Conservation (phyloP, 2,329 filamentous ascomycete genomes). For the Cladosporium sp. region DNA sequence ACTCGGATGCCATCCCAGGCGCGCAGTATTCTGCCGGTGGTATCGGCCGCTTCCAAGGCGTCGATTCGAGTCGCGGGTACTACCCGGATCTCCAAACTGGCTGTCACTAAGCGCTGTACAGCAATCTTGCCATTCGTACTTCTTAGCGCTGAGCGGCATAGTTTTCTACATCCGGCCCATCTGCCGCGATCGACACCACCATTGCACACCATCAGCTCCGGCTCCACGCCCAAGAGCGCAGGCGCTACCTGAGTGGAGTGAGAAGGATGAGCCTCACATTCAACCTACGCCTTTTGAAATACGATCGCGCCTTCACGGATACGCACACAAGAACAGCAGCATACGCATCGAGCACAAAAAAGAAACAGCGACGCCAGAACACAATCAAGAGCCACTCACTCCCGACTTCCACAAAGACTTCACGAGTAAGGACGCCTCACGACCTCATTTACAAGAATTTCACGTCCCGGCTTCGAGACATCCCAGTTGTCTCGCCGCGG, state of each 20-base stretch:
- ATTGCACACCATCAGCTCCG: background rate
- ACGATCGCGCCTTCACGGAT: too few relatives aligned
- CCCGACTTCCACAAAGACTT: too few relatives aligned
- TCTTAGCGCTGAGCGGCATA: background rate
- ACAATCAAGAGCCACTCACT: too few relatives aligned
- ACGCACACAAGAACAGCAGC: too few relatives aligned
- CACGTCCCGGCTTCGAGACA: too few relatives aligned
- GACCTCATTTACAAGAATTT: too few relatives aligned
- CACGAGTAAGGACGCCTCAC: too few relatives aligned
- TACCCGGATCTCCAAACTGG: constrained; percentile 39
- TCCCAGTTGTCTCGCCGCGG: too few relatives aligned
- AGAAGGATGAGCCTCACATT: too few relatives aligned
- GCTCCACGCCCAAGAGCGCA: constrained; percentile 2
- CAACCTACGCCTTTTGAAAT: too few relatives aligned
- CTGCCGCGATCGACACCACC: constrained; percentile 6
- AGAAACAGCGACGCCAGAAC: too few relatives aligned
- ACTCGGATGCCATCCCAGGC: constrained; percentile 29
- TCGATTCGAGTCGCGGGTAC: constrained; percentile 42
- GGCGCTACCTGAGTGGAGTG: background rate
- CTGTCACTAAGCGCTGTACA: constrained; percentile 19
- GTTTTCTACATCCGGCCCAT: background rate
- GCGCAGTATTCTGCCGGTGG: constrained; percentile 28
- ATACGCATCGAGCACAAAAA: too few relatives aligned
- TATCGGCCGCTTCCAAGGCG: constrained; percentile 40
- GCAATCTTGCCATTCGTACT: background rate